phyloP scores from a whole-genome alignment of 1,139 yeast genomes.

The Magnusiomyces tetraspermus region DNA sequence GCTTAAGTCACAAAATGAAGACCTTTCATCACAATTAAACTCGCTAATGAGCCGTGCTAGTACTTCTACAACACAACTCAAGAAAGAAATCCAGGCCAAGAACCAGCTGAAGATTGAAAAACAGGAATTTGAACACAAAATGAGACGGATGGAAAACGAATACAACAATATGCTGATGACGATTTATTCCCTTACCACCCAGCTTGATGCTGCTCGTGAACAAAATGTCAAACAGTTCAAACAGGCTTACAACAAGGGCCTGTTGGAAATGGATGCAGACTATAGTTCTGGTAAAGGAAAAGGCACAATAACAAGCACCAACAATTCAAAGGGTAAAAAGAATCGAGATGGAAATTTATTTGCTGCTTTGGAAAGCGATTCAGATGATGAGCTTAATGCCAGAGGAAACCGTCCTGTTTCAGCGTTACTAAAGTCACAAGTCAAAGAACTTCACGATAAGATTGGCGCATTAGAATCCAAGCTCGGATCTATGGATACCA shows the following conservation, averaged over 20 bases:
- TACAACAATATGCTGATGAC: not conserved
- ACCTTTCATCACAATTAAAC: not conserved
- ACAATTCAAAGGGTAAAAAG: not conserved
- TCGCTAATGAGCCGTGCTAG: not conserved
- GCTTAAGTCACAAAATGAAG: not conserved
- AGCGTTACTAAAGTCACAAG: not conserved
- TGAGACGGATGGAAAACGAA: not conserved
- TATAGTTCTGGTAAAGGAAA: no score
- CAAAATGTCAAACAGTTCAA: not conserved
- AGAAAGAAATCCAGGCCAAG: not conserved
- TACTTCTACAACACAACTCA: not conserved
- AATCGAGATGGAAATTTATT: not conserved
- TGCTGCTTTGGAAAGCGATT: not conserved
- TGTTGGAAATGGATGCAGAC: not conserved
- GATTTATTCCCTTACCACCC: not conserved
- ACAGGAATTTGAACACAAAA: not conserved
- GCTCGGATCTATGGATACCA: no score
- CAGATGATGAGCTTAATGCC: not conserved
- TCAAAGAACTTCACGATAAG: not conserved
- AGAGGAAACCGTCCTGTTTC: not conserved
- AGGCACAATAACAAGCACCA: not conserved
- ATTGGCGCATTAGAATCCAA: not conserved
- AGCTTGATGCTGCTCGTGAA: not conserved
- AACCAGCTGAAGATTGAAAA: not conserved
- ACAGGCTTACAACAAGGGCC: slow-evolving; percentile 1